Evolutionary conservation across 2,329 filamentous ascomycete species (phyloP).

Genomic region (Myotisia sp.): DNA sequence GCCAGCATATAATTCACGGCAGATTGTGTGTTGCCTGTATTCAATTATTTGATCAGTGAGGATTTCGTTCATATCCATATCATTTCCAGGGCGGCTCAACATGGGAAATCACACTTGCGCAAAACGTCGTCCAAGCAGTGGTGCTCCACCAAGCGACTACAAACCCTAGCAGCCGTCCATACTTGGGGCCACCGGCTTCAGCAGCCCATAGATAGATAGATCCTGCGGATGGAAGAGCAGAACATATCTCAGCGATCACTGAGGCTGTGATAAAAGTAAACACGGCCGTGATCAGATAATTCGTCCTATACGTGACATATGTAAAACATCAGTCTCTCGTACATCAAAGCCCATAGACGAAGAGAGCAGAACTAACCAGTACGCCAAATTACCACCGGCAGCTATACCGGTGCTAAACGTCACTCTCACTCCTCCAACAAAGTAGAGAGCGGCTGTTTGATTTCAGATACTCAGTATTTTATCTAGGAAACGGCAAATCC

Average conservation of each 20-base stretch:
- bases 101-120: conserved; percentile 29
- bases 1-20: conserved; percentile 41
- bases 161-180: conserved; percentile 43
- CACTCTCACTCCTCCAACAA: conserved; percentile 45
- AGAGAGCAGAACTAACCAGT: conserved; percentile 33
- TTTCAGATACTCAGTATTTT: background rate
- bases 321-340: background rate
- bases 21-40: conserved; percentile 35
- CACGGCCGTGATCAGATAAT: conserved; percentile 44
- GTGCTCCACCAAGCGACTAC: conserved; percentile 53
- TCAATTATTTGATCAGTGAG: background rate
- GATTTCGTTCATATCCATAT: background rate
- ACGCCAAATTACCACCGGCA: conserved; percentile 46
- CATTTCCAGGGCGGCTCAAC: background rate
- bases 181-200: conserved; percentile 42
- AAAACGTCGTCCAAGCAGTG: conserved; percentile 48
- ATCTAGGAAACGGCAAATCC: background rate
- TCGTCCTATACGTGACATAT: conserved; percentile 35
- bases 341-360: background rate
- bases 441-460: conserved; percentile 43
- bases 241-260: conserved; percentile 47
- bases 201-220: conserved; percentile 51
- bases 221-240: conserved; percentile 43
- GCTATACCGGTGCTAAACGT: conserved; percentile 50
- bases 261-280: conserved; percentile 49